Percentiles rank a stretch among this genome's conserved stretches.
Conservation (phyloP, 345 rosid genomes). For the Limnanthes douglasii region DNA sequence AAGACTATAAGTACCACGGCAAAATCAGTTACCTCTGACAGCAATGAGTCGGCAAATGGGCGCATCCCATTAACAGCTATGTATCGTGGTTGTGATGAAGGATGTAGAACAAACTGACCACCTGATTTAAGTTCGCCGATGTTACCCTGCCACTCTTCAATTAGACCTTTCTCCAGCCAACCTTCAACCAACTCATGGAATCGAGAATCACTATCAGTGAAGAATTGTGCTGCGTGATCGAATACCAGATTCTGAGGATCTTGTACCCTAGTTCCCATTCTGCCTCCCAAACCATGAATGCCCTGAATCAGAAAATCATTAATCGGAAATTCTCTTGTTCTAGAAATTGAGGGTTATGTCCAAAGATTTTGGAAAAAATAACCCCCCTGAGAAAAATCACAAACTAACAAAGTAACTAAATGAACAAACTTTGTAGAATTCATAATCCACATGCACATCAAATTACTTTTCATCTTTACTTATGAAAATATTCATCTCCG, state of each 20-base stretch:
- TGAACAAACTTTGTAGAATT: too few relatives aligned
- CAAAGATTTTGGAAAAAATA: too few relatives aligned
- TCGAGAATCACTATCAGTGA: constrained; percentile 52
- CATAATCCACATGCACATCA: too few relatives aligned
- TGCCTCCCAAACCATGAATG: constrained; percentile 89
- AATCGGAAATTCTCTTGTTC: too few relatives aligned
- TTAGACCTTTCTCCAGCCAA: constrained; percentile 68
- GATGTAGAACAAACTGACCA: constrained; percentile 47
- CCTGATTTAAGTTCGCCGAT: constrained; percentile 76
- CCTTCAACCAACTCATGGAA: constrained; percentile 46
- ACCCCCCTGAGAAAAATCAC: too few relatives aligned
- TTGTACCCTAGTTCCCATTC: constrained; percentile 75
- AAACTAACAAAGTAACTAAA: too few relatives aligned
- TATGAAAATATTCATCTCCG: too few relatives aligned
- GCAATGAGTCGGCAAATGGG: constrained; percentile 62
- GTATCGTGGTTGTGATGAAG: constrained; percentile 46
- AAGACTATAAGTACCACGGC: neutral
- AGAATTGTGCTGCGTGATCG: constrained; percentile 91
- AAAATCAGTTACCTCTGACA: constrained; percentile 33
- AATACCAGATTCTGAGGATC: constrained; percentile 50
- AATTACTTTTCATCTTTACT: too few relatives aligned
- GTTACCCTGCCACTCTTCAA: constrained; percentile 49
- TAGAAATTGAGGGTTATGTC: too few relatives aligned
- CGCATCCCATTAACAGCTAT: constrained; percentile 75
- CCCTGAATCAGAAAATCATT: constrained; percentile 28